Percentiles rank a stretch among this genome's conserved stretches.
phyloP scores from a whole-genome alignment of 805 yeast species.

The Wickerhamomyces bovis region DNA sequence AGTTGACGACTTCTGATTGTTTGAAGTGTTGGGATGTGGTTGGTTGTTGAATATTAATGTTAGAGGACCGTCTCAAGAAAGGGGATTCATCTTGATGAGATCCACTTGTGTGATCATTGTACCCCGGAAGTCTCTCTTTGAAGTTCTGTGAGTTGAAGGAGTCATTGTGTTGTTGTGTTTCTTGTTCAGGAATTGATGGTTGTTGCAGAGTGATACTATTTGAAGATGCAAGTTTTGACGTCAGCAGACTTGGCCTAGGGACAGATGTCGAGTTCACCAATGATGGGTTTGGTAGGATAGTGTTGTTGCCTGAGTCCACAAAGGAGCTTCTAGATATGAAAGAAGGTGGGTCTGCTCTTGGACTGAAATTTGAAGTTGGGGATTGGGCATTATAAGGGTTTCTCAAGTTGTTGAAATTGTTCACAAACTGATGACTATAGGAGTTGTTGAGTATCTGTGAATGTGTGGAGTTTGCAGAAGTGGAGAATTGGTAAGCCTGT shows the following conservation, averaged over 20 bases:
- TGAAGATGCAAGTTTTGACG: slow-evolving; percentile 27
- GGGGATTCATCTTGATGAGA: neutral
- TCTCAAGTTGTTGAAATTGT: slow-evolving; percentile 14
- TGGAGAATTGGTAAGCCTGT: slow-evolving; percentile 18
- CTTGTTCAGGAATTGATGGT: slow-evolving; percentile 4
- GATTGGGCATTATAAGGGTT: slow-evolving; percentile 16
- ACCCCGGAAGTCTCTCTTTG: neutral
- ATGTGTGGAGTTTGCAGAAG: slow-evolving; percentile 20
- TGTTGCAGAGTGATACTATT: slow-evolving; percentile 9
- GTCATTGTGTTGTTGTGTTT: slow-evolving; percentile 7
- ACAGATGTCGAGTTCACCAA: slow-evolving; percentile 4
- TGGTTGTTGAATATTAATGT: slow-evolving; percentile 21
- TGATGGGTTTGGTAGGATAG: neutral
- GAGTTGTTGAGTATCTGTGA: slow-evolving; percentile 16
- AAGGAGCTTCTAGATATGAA: slow-evolving; percentile 8
- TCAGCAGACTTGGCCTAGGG: slow-evolving; percentile 24
- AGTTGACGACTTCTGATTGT: slow-evolving; percentile 18
- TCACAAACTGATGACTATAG: slow-evolving; percentile 17
- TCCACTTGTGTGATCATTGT: neutral
- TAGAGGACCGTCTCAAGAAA: slow-evolving; percentile 14
- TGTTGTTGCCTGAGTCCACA: slow-evolving; percentile 1
- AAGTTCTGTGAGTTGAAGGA: neutral
- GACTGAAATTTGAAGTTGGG: slow-evolving; percentile 20
- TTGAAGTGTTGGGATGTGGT: slow-evolving; percentile 26
- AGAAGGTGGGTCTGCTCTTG: slow-evolving; percentile 23